Conservation (phyloP, 345 rosid species). For the Eucalyptus sp. region DNA sequence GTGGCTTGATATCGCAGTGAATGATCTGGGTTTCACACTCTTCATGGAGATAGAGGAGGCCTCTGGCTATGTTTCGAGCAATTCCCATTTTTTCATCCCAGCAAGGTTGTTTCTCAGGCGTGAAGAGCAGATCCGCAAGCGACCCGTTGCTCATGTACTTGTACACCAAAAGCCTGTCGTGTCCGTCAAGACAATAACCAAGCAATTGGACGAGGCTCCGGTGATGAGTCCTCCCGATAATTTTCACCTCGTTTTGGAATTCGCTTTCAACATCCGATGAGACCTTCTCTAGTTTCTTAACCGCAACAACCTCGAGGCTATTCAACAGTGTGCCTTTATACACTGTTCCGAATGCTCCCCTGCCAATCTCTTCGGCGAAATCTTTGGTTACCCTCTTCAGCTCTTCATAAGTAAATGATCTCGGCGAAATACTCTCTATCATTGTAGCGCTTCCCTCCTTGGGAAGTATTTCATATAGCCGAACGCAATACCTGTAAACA, state of each 20-base stretch:
- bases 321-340: neutral
- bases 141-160: constrained; percentile 18
- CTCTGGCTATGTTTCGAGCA: constrained; percentile 9
- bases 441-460: neutral
- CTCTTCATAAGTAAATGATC: constrained; percentile 4
- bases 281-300: neutral
- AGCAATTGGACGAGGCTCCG: constrained; percentile 4
- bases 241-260: constrained; percentile 9
- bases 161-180: constrained; percentile 8
- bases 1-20: constrained; percentile 19
- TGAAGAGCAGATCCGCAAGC: constrained; percentile 7
- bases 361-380: constrained; percentile 15
- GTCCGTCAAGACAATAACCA: constrained; percentile 8
- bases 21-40: constrained; percentile 16
- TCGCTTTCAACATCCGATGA: neutral
- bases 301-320: neutral
- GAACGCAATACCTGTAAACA: neutral
- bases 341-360: constrained; percentile 3
- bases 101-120: neutral
- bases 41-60: constrained; percentile 7
- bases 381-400: constrained; percentile 1
- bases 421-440: neutral
- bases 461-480: neutral
- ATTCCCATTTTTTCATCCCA: constrained; percentile 3
- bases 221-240: constrained; percentile 15